Base-by-base conservation (phyloP, 2,329 filamentous ascomycete species). In the Fusarium sp. region DNA sequence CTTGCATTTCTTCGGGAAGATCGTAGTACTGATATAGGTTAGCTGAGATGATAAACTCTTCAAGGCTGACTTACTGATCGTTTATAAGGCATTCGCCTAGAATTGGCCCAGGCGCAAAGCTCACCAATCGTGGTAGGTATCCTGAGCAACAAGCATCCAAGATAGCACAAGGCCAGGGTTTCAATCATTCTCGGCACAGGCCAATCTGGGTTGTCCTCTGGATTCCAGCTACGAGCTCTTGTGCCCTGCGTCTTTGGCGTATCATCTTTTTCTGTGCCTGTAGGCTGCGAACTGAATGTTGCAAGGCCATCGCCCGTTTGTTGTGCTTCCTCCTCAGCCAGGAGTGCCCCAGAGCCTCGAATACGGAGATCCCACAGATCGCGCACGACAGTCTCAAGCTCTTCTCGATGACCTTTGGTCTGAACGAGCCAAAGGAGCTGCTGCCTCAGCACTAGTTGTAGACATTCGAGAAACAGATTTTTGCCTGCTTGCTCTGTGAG, bases 291-390 rank as follows among this genome's bases (percentile, higher is more conserved):
- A 73, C 82, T 84, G 74, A 83, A 84, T 49, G 83, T 72, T 35
- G 81, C 80, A 52, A 78, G 73, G 49, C 78, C 78, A 49, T 62
- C 77, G 27, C 78, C 79, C 45, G 72, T 66, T 14, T 72, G 58
- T 27, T 72, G 59, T 25, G 72, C 52, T 31, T 71, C 71, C 19
- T 78, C 76, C 25, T 78, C 58, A 46, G 76, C 44, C 19, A 81
- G 73, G 78, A 82, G 49, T 81, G 84, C 38, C 70, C 84, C 74
- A 80, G 78, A 82, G 25, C 82, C 83, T 41, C 87, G 82, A 5
- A 86, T 84, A 10, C 94, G 89, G 56, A 98, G 83, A 58, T 91
- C 87, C 95, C 96, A 99, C 19, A 99, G 87, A 79, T 97, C 94
- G 65, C 91, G 89, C 10, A 97, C 90, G 15, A 97, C 86, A 12